Evolutionary conservation across 2,329 filamentous ascomycete species (phyloP).

Genomic region (Hypoxylon sp.): DNA sequence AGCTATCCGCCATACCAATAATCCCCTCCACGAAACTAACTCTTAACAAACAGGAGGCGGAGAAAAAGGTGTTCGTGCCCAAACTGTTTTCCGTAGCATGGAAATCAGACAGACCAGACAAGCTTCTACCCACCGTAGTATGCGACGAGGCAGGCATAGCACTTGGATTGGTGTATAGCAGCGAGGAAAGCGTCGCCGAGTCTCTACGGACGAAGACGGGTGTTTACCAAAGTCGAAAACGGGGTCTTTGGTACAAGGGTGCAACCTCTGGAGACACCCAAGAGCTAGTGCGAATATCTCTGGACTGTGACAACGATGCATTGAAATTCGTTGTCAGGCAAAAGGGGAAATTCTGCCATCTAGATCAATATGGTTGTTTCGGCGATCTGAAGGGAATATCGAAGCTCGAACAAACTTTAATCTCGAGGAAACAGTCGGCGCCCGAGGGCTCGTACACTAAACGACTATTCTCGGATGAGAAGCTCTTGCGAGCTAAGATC

Average conservation of each 20-base stretch:
- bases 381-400: conserved; percentile 85
- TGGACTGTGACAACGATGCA: conserved; percentile 95
- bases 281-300: conserved; percentile 82
- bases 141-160: conserved; percentile 87
- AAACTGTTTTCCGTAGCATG: conserved; percentile 80
- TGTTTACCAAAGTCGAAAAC: conserved; percentile 96
- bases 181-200: conserved; percentile 87
- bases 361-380: conserved; percentile 93
- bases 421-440: conserved; percentile 82
- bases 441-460: conserved; percentile 94
- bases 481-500: conserved; percentile 92
- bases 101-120: conserved; percentile 84
- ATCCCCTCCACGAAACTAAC: conserved; percentile 78
- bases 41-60: conserved; percentile 69
- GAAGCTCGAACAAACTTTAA: conserved; percentile 86
- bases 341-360: conserved; percentile 92
- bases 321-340: conserved; percentile 91
- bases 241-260: conserved; percentile 96
- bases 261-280: conserved; percentile 94
- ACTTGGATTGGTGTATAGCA: conserved; percentile 94
- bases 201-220: conserved; percentile 82
- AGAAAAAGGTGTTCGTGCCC: conserved; percentile 72
- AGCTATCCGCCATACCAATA: conserved; percentile 74
- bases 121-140: conserved; percentile 89
- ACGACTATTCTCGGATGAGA: conserved; percentile 89